Base-by-base conservation (phyloP, 2,329 filamentous ascomycete genomes). In the Alternaria ethzedia region DNA sequence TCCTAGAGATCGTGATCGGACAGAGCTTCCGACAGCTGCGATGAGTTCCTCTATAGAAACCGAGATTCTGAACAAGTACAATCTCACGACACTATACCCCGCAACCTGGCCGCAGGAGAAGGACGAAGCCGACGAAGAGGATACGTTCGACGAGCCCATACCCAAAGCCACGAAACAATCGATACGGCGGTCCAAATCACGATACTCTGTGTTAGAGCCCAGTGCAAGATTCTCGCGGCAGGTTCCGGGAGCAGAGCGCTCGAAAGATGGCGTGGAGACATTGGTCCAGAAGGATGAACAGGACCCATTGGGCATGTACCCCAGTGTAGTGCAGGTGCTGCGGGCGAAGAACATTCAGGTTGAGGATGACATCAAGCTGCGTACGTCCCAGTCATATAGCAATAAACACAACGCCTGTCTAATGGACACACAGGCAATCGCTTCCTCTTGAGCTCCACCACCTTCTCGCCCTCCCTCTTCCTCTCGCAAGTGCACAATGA, bases 381-480 rank as follows among this genome's bases (percentile, higher is more conserved):
- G 93, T 91, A 83, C 70, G 88, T 86, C 47, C n/a, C 23, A 41
- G 57, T n/a, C 10, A 57, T 28, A 54, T 51, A 51, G 51, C 30
- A 51, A 61, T 54, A 51, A 20, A 60, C 8, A 28, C n/a, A 30
- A 28, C 21, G 57, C 54, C 49, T 54, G 52, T 60, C 60, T 70
- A 57, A 67, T 44, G 21, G 20, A 12, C 54, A 76, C 32, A 54
- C 54, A 91, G 91, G 92, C 61, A 97, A 97, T 77, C 92, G 94
- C 67, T 99, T 98, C 81, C 87, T 99, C 59, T 88, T 99, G 21
- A 97, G 94, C 11, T 98, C 95, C 15, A 98, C 95, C 12, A 94
- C 92, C 54, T 99, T 99, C 83, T 97, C 94, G 1, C 96, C 96
- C 2, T 89, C 92, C 4, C 84, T 97, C 8, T 99, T 97, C 79